phyloP scores from a whole-genome alignment of 108 stramenopile genomes.

The Ochromonas danica region DNA sequence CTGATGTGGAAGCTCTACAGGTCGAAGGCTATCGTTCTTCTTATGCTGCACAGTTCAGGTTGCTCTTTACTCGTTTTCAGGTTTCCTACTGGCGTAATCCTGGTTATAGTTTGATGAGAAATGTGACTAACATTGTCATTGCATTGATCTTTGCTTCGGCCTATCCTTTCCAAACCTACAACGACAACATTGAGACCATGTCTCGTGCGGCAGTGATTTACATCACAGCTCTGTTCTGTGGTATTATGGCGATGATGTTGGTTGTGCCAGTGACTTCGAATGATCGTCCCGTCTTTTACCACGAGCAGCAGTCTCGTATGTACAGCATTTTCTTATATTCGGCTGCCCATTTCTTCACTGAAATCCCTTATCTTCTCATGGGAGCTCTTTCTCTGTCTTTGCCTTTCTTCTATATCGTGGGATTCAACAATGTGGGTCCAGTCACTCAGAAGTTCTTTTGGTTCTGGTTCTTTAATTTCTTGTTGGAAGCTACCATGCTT shows the following conservation, averaged over 20 bases:
- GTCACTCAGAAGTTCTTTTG: neutral
- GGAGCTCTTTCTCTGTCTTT: neutral
- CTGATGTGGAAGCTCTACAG: neutral
- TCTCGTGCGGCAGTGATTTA: neutral
- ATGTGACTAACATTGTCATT: constrained; percentile 28
- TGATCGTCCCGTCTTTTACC: neutral
- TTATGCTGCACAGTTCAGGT: neutral
- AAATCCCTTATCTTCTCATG: neutral
- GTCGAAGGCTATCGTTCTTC: neutral
- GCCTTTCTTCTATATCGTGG: neutral
- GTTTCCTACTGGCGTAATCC: constrained; percentile 57
- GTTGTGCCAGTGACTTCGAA: neutral
- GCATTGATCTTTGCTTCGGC: neutral
- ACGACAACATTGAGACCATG: too few relatives aligned
- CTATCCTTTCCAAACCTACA: neutral
- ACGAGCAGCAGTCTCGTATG: neutral
- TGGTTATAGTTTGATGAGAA: constrained; percentile 53
- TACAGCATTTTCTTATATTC: neutral
- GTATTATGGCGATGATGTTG: neutral
- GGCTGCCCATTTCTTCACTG: neutral
- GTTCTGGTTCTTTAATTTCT: neutral
- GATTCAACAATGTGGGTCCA: neutral
- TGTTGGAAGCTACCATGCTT: too few relatives aligned
- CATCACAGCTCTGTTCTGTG: neutral
- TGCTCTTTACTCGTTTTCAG: too few relatives aligned